Evolutionary conservation across 108 stramenopile genomes (phyloP), one percentile per base, ranked within the genome.

Genomic region (Cyclotella choctawhatcheeana): DNA sequence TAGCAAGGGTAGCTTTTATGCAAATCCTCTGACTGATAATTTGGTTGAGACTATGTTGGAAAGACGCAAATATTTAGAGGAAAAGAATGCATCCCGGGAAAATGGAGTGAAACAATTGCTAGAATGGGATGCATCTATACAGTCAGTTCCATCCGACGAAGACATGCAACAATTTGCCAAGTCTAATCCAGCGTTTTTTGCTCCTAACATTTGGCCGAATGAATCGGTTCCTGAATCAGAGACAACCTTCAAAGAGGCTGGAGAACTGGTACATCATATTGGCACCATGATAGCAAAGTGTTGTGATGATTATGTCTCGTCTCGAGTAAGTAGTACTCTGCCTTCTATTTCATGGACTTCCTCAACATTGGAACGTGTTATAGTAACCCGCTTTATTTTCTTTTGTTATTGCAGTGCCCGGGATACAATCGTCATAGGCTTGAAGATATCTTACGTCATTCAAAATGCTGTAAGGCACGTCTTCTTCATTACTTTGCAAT

Each of bases 1-100:
- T 7, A 59, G 79, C 44, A 99, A 99, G 75, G 97, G 98, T 14
- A 89, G 85, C 44, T 99, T 91, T 77, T 99, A 99, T 74, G 85
- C 87, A 25, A 97, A 99, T 77, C 98, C 98, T 3, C 70, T 95
- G 32, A 77, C 81, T n/a, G 90, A 94, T 64, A 52, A 75, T 64
- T 74, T 86, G 65, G 47, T 40, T 0, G 73, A 67, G 63, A 74
- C 56, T 13, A 68, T 82, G 72, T 50, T 77, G 50, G 76, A 66
- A 24, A 47, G 81, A 32, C 63, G 81, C 18, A 56, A 58, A 5
- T 56, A 60, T 45, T 1, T 40, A 34, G 1, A 50, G 44, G 68
- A 64, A 2, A 2, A 44, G 34, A 16, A 37, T 3, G 34, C 16
- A 5, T 48, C 72, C 61, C 31, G 40, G 29, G 58, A 73, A 58